These are phyloP conservation scores for Melaleuca quinquenervia DNA, from an alignment of 345 rosid genomes.

Conservation along the genomic window DNA sequence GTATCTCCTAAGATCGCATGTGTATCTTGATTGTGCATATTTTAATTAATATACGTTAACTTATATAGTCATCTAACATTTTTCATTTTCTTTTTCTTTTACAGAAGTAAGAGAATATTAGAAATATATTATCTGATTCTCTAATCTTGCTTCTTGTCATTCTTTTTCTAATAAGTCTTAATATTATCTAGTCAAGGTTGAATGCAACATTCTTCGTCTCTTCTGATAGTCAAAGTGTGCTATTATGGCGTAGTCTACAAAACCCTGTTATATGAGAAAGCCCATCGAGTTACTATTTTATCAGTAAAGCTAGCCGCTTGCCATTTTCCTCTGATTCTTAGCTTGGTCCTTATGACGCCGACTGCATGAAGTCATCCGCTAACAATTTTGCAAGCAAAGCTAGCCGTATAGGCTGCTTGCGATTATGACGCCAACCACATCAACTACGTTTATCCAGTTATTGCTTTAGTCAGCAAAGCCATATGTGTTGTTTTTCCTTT, in stretches of 20 bases:
- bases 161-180: too few species aligned
- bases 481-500: background rate
- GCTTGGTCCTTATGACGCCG: too few species aligned
- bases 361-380: background rate
- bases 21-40: background rate
- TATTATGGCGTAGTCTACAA: too few species aligned
- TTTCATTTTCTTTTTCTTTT: too few species aligned
- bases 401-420: background rate
- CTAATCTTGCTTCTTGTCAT: too few species aligned
- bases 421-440: background rate
- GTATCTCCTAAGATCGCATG: background rate
- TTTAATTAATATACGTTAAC: rapidly evolving
- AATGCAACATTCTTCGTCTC: too few species aligned
- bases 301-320: too few species aligned
- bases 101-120: background rate
- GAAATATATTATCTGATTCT: background rate
- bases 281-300: too few species aligned
- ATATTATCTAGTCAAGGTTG: too few species aligned
- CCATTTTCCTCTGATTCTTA: too few species aligned
- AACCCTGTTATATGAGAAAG: too few species aligned
- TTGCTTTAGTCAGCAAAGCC: background rate
- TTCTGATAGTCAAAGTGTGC: too few species aligned
- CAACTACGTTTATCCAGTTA: background rate
- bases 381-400: background rate
- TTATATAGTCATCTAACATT: background rate